phyloP scores from a whole-genome alignment of 805 yeast species.

The Saccharomycopsis olivae region DNA sequence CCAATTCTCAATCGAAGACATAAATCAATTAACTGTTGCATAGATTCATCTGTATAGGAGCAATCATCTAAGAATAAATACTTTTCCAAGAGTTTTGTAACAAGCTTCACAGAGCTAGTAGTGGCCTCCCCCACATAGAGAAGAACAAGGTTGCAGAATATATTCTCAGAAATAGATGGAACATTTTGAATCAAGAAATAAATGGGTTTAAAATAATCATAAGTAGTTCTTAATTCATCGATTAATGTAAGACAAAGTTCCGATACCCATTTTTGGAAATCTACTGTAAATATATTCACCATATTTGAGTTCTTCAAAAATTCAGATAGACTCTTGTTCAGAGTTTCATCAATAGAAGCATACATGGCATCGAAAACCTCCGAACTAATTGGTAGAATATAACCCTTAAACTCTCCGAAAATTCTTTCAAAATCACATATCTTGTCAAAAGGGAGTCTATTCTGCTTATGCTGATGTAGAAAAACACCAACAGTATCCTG shows the following conservation, averaged over 20 bases:
- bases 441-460: background rate
- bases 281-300: background rate
- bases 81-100: constrained; percentile 20
- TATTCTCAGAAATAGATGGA: constrained; percentile 2
- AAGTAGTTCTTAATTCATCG: constrained; percentile 1
- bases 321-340: too few species aligned
- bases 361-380: background rate
- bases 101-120: constrained; percentile 14
- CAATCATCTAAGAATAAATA: constrained; percentile 11
- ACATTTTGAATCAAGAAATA: background rate
- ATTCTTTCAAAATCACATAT: constrained; percentile 7
- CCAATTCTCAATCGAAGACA: constrained; percentile 32
- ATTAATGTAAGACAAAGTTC: constrained; percentile 1
- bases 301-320: too few species aligned
- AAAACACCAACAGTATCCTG: constrained; percentile 8
- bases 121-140: too few species aligned
- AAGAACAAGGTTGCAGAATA: too few species aligned
- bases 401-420: constrained; percentile 1
- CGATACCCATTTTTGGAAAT: constrained; percentile 9
- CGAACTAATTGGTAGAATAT: background rate
- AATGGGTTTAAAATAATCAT: constrained; percentile 5
- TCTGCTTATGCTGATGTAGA: background rate
- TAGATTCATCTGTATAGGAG: constrained; percentile 14
- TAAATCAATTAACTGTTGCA: constrained; percentile 23
- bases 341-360: too few species aligned